A percentile compares a stretch with the other conserved stretches of the same genome.
These are phyloP conservation scores for Lentinula detonsa DNA, from an alignment of 768 basidiomycete genomes.

Conservation along the genomic window DNA sequence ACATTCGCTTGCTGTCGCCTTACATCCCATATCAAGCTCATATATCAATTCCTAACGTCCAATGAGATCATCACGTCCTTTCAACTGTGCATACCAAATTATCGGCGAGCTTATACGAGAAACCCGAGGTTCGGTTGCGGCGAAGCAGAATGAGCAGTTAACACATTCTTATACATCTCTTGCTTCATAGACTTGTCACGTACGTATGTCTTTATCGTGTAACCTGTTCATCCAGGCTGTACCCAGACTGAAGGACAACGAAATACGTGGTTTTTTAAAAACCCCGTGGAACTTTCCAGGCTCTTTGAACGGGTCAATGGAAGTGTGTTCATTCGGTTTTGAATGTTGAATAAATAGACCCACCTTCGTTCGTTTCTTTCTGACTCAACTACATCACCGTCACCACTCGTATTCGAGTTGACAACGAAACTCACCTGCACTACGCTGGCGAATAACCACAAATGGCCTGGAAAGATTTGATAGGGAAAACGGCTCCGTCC, in stretches of 20 bases:
- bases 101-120: too few relatives aligned
- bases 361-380: neutral
- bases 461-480: slow-evolving; percentile 45
- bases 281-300: slow-evolving; percentile 3
- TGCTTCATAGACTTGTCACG: too few relatives aligned
- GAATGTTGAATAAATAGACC: neutral
- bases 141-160: too few relatives aligned
- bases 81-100: too few relatives aligned
- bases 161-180: too few relatives aligned
- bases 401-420: neutral
- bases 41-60: too few relatives aligned
- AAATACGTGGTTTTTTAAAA: neutral
- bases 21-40: too few relatives aligned
- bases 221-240: neutral
- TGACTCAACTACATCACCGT: neutral
- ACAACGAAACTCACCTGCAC: neutral
- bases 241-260: neutral
- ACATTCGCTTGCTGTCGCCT: too few relatives aligned
- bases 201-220: too few relatives aligned
- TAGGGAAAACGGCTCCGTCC: slow-evolving; percentile 60
- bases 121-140: too few relatives aligned
- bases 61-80: too few relatives aligned
- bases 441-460: neutral
- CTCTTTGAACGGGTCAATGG: neutral
- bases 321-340: neutral